Conservation (phyloP, 176 grass and related monocot genomes). For the Calamus simplicifolius region DNA sequence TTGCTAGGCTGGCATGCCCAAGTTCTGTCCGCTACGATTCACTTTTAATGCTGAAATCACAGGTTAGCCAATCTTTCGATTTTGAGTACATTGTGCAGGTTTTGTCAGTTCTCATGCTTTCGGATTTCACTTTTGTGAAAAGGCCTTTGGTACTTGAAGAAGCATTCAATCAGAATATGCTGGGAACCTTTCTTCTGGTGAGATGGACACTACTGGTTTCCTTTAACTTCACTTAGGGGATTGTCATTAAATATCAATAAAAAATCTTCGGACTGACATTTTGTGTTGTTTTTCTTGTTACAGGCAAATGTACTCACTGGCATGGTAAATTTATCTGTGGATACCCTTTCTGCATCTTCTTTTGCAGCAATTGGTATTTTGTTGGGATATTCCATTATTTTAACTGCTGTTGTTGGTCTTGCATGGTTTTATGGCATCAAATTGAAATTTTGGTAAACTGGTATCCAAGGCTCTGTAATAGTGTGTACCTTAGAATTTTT, state of each 20-base stretch:
- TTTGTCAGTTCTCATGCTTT: constrained; percentile 64
- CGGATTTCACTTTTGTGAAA: constrained; percentile 24
- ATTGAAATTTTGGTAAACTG: constrained; percentile 83
- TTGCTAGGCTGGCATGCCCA: too few relatives aligned
- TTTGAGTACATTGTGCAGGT: constrained; percentile 27
- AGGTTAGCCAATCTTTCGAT: too few relatives aligned
- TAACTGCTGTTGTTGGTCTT: constrained; percentile 41
- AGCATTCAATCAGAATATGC: constrained; percentile 80
- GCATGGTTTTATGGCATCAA: constrained; percentile 49
- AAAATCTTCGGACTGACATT: constrained; percentile 1
- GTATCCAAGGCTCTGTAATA: too few relatives aligned
- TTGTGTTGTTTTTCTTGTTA: constrained; percentile 22
- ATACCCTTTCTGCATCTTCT: constrained; percentile 54
- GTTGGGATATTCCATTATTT: constrained; percentile 47
- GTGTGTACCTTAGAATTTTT: too few relatives aligned
- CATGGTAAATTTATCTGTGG: constrained; percentile 58
- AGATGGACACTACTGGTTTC: constrained; percentile 4
- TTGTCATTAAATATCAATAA: too few relatives aligned
- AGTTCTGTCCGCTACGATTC: too few relatives aligned
- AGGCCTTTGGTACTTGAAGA: constrained; percentile 85
- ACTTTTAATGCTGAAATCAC: too few relatives aligned
- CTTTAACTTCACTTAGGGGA: background rate
- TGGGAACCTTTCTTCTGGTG: constrained; percentile 86
- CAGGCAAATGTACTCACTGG: constrained; percentile 55
- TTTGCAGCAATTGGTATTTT: constrained; percentile 45